Percentiles rank a stretch among this genome's conserved stretches.
Evolutionary conservation across 768 basidiomycete genomes (phyloP).

Genomic region (Phaeolepiota aurea): DNA sequence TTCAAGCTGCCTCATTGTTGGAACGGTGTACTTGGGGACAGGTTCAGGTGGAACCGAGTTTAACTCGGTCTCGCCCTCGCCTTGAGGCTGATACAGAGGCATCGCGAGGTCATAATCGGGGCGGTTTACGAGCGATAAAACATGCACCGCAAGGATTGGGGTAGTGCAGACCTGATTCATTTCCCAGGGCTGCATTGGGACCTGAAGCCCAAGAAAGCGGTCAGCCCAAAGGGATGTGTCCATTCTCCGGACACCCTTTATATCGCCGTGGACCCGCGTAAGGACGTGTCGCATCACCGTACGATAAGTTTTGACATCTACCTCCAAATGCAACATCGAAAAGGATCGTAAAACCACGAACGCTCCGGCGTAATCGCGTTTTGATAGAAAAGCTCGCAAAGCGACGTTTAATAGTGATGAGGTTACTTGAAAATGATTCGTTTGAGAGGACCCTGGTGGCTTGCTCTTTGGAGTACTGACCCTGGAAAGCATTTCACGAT

Average conservation of each 20-base stretch:
- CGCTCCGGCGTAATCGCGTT: constrained; percentile 40
- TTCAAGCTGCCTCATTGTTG: background rate
- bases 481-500: constrained; percentile 31
- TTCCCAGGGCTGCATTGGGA: background rate
- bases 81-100: background rate
- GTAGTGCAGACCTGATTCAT: background rate
- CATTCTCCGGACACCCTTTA: constrained; percentile 6
- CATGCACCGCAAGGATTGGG: background rate
- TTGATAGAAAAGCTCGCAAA: constrained; percentile 34
- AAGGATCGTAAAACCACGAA: constrained; percentile 28
- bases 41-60: background rate
- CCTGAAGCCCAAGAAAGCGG: constrained; percentile 14
- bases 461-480: background rate
- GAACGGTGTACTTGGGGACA: background rate
- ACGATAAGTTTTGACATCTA: constrained; percentile 29
- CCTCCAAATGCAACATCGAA: constrained; percentile 15
- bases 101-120: background rate
- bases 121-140: background rate
- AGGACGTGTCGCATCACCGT: constrained; percentile 29
- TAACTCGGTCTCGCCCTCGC: background rate
- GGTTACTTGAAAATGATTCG: constrained; percentile 16
- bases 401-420: constrained; percentile 29
- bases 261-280: constrained; percentile 17
- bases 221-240: constrained; percentile 16
- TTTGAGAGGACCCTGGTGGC: constrained; percentile 10